Conservation (phyloP, 75 land plant genomes). For the Azolla pinnata region DNA sequence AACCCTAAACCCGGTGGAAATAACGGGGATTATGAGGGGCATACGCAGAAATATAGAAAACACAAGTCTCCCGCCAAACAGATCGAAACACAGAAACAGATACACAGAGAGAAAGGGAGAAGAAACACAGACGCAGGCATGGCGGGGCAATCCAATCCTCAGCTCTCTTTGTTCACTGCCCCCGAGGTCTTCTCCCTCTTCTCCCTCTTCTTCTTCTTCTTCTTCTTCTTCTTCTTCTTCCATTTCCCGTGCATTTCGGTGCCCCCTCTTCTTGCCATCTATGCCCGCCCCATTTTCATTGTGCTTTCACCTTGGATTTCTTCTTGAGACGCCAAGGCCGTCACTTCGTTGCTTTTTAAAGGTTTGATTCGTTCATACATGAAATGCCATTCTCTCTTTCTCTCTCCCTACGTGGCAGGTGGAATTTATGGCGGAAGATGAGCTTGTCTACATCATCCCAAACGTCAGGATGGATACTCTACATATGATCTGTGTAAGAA, state of each 20-base stretch:
- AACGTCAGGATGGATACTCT: slow-evolving; percentile 81
- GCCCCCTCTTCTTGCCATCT: too few relatives aligned
- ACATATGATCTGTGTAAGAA: slow-evolving; percentile 66
- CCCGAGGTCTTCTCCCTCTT: slow-evolving; percentile 39
- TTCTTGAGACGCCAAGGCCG: too few relatives aligned
- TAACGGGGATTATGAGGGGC: too few relatives aligned
- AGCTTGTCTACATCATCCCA: slow-evolving; percentile 70
- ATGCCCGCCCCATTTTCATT: background rate
- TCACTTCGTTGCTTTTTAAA: too few relatives aligned
- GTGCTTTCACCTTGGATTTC: too few relatives aligned
- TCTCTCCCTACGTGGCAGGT: slow-evolving; percentile 36
- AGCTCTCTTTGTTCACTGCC: slow-evolving; percentile 53
- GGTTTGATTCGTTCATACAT: too few relatives aligned
- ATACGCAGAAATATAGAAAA: too few relatives aligned
- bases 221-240: too few relatives aligned
- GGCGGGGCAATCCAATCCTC: slow-evolving; percentile 80
- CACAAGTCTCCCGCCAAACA: too few relatives aligned
- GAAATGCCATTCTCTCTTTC: background rate
- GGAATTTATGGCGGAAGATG: slow-evolving; percentile 90
- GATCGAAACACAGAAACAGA: too few relatives aligned
- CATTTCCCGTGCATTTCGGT: too few relatives aligned
- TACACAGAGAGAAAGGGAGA: slow-evolving; percentile 3
- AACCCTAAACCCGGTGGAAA: too few relatives aligned
- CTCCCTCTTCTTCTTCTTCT: background rate
- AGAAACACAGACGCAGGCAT: slow-evolving; percentile 20